Base-by-base conservation (phyloP, 2,329 filamentous ascomycete species). In the Ophiostoma angusticollis region DNA sequence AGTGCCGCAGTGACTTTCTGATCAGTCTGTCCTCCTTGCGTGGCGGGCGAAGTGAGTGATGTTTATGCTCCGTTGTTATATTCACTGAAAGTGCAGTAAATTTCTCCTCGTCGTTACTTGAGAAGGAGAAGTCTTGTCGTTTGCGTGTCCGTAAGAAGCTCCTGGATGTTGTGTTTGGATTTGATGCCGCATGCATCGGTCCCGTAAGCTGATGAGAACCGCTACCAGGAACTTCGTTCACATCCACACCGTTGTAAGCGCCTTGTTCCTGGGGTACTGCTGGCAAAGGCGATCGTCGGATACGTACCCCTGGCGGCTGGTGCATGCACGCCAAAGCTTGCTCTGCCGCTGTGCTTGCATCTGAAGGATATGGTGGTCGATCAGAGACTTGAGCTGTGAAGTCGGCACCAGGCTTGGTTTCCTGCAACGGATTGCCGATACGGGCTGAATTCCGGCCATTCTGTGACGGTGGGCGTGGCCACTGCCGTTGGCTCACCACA, bases 1-100 rank as follows among this genome's bases (percentile, higher is more conserved):
- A 25, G 11, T 36, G 34, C 5, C 42, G 39, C 2, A 44, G 35
- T 5, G 41, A 44, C 16, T 39, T 45, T 13, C 31, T 31, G 34
- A 45, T 42, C 4, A 21, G 14, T n/a, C 18, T 35, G 3, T 43
- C 27, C 54, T 54, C 30, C 55, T 59, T 40, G 51, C 46, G 50
- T 65, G 49, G 60, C 66, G 51, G 14, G 31, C 64, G 62, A 21
- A 41, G 29, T 9, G 35, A n/a, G 7, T 22, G 9, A 22, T 18
- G 18, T 11, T 16, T 28, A 24, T 25, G 29, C 27, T 22, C 13
- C 19, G 16, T 4, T 4, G 18, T 6, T 7, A 35, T 19, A 7
- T 17, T 31, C 0, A 25, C 17, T n/a, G 39, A 16, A 5, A 4
- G 12, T 6, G 13, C 28, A 8, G 23, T 23, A 60, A 60, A 8